These are phyloP conservation scores for Pulveroboletus sp. DNA, from an alignment of 768 basidiomycete species.

Conservation along the genomic window DNA sequence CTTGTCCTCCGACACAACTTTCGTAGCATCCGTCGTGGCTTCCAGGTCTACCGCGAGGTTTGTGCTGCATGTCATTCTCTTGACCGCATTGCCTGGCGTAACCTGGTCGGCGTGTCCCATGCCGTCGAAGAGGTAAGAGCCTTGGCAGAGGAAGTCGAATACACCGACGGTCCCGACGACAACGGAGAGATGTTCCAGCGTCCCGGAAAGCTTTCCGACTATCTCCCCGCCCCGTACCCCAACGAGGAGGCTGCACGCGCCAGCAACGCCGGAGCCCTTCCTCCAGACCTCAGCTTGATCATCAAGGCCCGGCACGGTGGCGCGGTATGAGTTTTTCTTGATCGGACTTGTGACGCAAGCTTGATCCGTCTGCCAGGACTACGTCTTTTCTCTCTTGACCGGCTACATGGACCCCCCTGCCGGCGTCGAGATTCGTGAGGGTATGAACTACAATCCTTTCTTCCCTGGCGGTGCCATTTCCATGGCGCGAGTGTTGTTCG, in stretches of 20 bases:
- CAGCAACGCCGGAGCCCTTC: slow-evolving; percentile 89
- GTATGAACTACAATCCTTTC: slow-evolving; percentile 98
- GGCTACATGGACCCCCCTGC: slow-evolving; percentile 97
- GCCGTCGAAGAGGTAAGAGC: slow-evolving; percentile 83
- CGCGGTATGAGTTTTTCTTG: slow-evolving; percentile 64
- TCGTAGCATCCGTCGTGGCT: slow-evolving; percentile 86
- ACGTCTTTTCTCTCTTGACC: slow-evolving; percentile 93
- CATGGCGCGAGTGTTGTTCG: slow-evolving; percentile 96
- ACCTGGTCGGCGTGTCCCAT: slow-evolving; percentile 97
- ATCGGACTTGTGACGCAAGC: background rate
- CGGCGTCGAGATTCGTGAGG: slow-evolving; percentile 90
- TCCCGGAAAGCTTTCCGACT: slow-evolving; percentile 97
- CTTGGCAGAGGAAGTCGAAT: slow-evolving; percentile 97
- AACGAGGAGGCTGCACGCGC: slow-evolving; percentile 98
- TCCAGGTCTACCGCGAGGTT: slow-evolving; percentile 97
- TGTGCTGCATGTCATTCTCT: slow-evolving; percentile 99
- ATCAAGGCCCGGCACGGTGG: slow-evolving; percentile 97
- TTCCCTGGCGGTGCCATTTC: slow-evolving; percentile 99
- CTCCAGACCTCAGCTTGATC: slow-evolving; percentile 96
- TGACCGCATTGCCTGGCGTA: slow-evolving; percentile 99
- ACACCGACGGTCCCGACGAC: slow-evolving; percentile 91
- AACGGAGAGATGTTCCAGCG: slow-evolving; percentile 98
- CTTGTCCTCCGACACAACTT: slow-evolving; percentile 9
- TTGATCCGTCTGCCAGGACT: slow-evolving; percentile 58
- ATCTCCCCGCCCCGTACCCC: slow-evolving; percentile 91